phyloP scores from a whole-genome alignment of 306 rosid species.

The Quercus alba region DNA sequence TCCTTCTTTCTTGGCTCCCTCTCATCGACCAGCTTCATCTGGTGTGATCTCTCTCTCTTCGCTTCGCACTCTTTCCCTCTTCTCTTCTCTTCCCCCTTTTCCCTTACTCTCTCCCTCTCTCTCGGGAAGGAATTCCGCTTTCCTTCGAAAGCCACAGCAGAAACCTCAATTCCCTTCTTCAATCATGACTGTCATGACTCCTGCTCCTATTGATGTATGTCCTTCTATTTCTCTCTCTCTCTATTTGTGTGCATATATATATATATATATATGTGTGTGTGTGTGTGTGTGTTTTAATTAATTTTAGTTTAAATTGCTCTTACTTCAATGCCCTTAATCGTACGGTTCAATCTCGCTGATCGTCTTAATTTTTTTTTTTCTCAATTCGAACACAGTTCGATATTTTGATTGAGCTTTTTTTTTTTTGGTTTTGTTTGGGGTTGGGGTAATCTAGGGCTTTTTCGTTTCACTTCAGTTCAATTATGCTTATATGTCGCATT shows the following conservation, averaged over 20 bases:
- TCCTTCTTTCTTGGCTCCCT: not conserved
- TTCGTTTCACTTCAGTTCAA: slow-evolving; percentile 31
- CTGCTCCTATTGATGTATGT: slow-evolving; percentile 79
- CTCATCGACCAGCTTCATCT: slow-evolving; percentile 30
- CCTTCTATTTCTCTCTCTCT: slow-evolving; percentile 16
- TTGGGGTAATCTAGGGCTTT: slow-evolving; percentile 45
- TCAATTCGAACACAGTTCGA: slow-evolving; percentile 19
- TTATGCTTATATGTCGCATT: slow-evolving; percentile 25
- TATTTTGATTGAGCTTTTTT: slow-evolving; percentile 11
- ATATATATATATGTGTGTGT: too few species aligned
- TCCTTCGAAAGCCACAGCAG: slow-evolving; percentile 13
- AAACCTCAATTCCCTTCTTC: slow-evolving; percentile 38
- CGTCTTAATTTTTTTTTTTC: not conserved
- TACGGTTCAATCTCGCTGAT: not conserved
- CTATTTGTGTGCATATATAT: not conserved
- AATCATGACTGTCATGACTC: slow-evolving; percentile 68
- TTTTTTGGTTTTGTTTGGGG: slow-evolving; percentile 16
- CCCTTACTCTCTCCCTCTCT: slow-evolving; percentile 31
- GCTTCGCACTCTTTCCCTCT: not conserved
- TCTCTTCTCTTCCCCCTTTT: slow-evolving; percentile 1
- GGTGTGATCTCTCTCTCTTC: slow-evolving; percentile 30
- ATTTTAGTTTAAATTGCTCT: not conserved
- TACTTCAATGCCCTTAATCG: not conserved
- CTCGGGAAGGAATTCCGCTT: slow-evolving; percentile 23
- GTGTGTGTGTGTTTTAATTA: too few species aligned